These are phyloP conservation scores for Prinsepia uniflora DNA, from an alignment of 306 rosid species.

Conservation along the genomic window DNA sequence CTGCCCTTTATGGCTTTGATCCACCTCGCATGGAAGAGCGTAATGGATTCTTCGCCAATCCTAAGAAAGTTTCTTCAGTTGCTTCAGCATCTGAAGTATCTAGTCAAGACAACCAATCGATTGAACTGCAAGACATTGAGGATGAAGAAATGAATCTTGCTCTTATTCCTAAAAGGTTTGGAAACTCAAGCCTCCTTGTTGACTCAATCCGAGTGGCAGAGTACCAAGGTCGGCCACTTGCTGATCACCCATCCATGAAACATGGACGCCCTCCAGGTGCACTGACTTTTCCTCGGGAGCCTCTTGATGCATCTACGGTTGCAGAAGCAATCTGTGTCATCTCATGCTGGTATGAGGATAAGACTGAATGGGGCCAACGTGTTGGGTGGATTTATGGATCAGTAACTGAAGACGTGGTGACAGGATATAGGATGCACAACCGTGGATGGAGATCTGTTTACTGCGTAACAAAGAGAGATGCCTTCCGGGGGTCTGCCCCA, in stretches of 20 bases:
- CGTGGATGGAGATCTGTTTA: constrained; percentile 96
- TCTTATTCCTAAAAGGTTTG: constrained; percentile 75
- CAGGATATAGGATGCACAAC: constrained; percentile 96
- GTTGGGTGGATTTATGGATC: constrained; percentile 99
- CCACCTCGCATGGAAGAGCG: constrained; percentile 87
- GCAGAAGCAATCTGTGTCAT: constrained; percentile 96
- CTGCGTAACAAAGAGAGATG: constrained; percentile 93
- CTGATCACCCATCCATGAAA: constrained; percentile 96
- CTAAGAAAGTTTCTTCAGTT: constrained; percentile 50
- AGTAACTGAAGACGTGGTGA: constrained; percentile 96
- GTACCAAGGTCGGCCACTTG: constrained; percentile 97
- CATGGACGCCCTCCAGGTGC: constrained; percentile 93
- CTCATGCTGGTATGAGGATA: constrained; percentile 98
- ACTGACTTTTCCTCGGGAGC: constrained; percentile 73
- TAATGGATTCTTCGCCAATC: constrained; percentile 61
- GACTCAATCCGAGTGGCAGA: constrained; percentile 95
- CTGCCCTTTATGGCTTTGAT: constrained; percentile 87
- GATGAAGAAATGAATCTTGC: constrained; percentile 89
- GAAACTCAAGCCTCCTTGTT: constrained; percentile 81
- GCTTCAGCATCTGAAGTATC: constrained; percentile 51
- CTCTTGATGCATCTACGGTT: constrained; percentile 88
- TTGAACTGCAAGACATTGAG: constrained; percentile 83
- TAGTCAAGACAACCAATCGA: constrained; percentile 39
- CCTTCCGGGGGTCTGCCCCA: constrained; percentile 95
- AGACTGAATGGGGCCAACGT: constrained; percentile 94